Evolutionary conservation across 306 rosid genomes (phyloP), one percentile per base, ranked within the genome.

Genomic region (Mucuna pruriens): DNA sequence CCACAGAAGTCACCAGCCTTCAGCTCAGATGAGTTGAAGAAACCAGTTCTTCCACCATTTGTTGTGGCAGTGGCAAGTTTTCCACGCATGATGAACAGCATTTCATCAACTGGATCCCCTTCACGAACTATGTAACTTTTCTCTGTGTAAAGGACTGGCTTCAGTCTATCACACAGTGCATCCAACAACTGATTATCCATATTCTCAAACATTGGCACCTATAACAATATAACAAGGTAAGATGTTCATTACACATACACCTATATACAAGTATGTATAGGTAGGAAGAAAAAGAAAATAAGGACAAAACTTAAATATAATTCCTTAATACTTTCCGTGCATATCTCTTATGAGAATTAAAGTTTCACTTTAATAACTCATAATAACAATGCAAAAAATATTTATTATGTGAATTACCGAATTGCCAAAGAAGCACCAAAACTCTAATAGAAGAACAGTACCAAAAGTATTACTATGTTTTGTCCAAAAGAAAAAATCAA

Each of bases 1-100:
- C 99, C 99, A 73, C 99, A 95, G 60, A 95, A 95, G 33, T 93
- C 97, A 39, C 99, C 99, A 31, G 96, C 86, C 42, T 87, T 90
- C 1, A 95, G 90, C 77, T 26, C 75, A 60, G 40, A 85, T 1
- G 86, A 64, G 85, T 88, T 89, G 73, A 92, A 89, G 81, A 87
- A 86, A 81, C 95, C 96, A 15, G 92, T 90, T 80, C 90, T 88
- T 78, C 97, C 95, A 42, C 93, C 96, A 75, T 90, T 88, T 26
- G 94, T 89, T 20, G 93, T 93, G 74, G 60, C 72, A 10, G 92
- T 87, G 7, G 84, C 79, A 0, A 95, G 81, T 39, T 75, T 82
- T 79, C 99, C 98, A 1, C 95, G 87, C 92, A 91, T 90, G 9
- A 95, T 85, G 75, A 95, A 95, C 9, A 95, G 90, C 98, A 95